Evolutionary conservation across 805 yeast genomes (phyloP).

Genomic region (baker's yeast (Saccharomyces cerevisiae)): DNA sequence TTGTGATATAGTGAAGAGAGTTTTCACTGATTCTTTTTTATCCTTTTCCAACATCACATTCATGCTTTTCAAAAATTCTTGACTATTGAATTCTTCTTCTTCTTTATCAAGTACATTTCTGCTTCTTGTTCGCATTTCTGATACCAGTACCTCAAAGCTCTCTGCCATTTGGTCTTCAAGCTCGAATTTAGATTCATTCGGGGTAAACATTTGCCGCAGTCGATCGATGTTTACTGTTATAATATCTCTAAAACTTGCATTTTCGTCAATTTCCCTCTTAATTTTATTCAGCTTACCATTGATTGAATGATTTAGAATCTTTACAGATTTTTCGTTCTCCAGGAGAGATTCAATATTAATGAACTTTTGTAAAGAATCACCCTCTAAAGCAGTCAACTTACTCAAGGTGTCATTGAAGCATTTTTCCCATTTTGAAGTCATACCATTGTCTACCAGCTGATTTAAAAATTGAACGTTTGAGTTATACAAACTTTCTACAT

Average conservation of each 20-base stretch:
- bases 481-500: conserved; percentile 40
- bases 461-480: conserved; percentile 32
- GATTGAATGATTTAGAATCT: conserved; percentile 8
- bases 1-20: conserved; percentile 22
- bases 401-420: conserved; percentile 23
- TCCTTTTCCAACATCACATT: conserved; percentile 1
- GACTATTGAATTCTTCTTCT: conserved; percentile 5
- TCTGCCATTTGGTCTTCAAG: conserved; percentile 20
- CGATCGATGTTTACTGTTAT: conserved; percentile 6
- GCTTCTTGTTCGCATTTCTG: conserved; percentile 11
- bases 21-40: conserved; percentile 12
- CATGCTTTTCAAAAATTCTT: conserved; percentile 5
- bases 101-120: conserved; percentile 15
- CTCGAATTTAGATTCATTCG: conserved; percentile 12
- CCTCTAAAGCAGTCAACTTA: conserved; percentile 11
- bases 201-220: conserved; percentile 7
- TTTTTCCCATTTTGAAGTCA: conserved; percentile 35
- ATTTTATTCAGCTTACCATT: conserved; percentile 12
- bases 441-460: conserved; percentile 36
- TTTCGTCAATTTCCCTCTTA: conserved; percentile 14
- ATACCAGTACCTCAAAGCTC: conserved; percentile 20
- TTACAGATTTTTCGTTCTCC: conserved; percentile 7
- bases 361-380: conserved; percentile 12
- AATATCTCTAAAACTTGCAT: conserved; percentile 7
- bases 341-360: conserved; percentile 6